Conservation (phyloP, 352 stramenopile species). For the Phytopythium montanum region DNA sequence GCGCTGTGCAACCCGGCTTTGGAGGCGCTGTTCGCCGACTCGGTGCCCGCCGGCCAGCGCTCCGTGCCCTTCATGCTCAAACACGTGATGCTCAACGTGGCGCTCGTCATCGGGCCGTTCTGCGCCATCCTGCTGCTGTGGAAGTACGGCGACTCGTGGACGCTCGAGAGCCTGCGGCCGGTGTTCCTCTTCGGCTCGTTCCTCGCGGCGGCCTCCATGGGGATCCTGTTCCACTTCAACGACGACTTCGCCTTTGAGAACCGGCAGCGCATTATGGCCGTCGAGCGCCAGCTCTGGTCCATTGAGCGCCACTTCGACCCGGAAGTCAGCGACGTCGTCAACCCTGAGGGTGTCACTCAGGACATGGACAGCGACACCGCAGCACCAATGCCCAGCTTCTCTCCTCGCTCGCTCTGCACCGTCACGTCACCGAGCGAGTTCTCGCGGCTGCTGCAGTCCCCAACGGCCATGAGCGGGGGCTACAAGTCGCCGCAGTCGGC, state of each 20-base stretch:
- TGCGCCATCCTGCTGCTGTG: conserved; percentile 65
- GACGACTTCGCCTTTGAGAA: conserved; percentile 78
- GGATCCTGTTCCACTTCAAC: conserved; percentile 73
- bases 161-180: conserved; percentile 43
- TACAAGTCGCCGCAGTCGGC: conserved; percentile 12
- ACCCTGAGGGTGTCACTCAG: conserved; percentile 6
- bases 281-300: conserved; percentile 59
- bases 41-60: conserved; percentile 56
- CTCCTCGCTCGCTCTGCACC: conserved; percentile 2
- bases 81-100: conserved; percentile 51
- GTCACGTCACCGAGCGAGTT: conserved; percentile 23
- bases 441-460: conserved; percentile 24
- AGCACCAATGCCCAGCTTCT: conserved; percentile 1
- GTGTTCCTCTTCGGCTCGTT: conserved; percentile 69
- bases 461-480: background rate
- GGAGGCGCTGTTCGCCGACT: conserved; percentile 86
- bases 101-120: conserved; percentile 48
- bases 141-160: conserved; percentile 75
- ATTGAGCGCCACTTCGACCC: conserved; percentile 63
- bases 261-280: conserved; percentile 36
- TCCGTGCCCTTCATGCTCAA: conserved; percentile 79
- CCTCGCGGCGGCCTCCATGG: conserved; percentile 51
- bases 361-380: conserved; percentile 8
- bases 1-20: conserved; percentile 71
- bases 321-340: conserved; percentile 39